Conservation (phyloP, 306 rosid species). For the Arachis stenosperma region DNA sequence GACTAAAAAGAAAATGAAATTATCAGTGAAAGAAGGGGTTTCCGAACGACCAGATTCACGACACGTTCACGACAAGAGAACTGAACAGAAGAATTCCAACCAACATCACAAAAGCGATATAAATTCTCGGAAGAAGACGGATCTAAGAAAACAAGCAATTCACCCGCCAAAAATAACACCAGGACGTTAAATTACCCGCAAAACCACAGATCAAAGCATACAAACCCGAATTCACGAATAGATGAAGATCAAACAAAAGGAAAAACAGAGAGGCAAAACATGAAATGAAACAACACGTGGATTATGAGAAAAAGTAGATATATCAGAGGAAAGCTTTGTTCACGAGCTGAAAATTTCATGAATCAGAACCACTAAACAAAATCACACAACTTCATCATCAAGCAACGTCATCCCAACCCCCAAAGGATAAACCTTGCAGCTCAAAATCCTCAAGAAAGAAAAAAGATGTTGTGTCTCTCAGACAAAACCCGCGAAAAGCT, state of each 20-base stretch:
- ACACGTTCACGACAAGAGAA: constrained; percentile 25
- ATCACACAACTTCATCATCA: constrained; percentile 33
- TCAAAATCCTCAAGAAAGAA: not conserved
- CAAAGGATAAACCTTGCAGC: constrained; percentile 43
- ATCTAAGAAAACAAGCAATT: constrained; percentile 41
- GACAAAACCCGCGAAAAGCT: constrained; percentile 40
- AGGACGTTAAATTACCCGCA: not conserved
- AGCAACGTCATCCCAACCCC: constrained; percentile 27
- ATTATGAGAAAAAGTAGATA: not conserved
- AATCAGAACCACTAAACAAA: constrained; percentile 22
- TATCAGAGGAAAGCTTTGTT: not conserved
- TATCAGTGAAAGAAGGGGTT: constrained; percentile 45
- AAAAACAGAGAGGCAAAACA: constrained; percentile 1
- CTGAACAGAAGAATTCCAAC: constrained; percentile 29
- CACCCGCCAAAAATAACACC: constrained; percentile 27
- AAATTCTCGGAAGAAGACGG: constrained; percentile 46
- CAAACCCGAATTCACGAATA: constrained; percentile 37
- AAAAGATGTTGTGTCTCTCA: constrained; percentile 22
- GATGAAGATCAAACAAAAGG: not conserved
- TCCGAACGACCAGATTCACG: constrained; percentile 26
- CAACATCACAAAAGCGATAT: constrained; percentile 36
- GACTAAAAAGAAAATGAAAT: constrained; percentile 23
- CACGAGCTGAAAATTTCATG: constrained; percentile 31
- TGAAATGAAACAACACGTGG: not conserved
- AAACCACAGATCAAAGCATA: constrained; percentile 56